phyloP scores from a whole-genome alignment of 129 eudicot genomes.

The Flaveria sonorensis region DNA sequence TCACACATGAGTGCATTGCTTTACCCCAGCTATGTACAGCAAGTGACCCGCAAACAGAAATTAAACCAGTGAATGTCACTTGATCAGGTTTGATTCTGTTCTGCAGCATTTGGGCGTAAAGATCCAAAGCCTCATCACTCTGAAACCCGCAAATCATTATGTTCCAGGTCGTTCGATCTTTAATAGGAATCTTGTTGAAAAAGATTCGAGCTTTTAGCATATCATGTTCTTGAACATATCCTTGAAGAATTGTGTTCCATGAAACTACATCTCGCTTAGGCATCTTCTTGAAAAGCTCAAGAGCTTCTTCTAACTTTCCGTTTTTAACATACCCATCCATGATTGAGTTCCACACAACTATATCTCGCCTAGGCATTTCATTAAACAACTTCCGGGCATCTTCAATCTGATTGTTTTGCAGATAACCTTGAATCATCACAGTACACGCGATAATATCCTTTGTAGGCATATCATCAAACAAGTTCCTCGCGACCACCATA shows the following conservation, averaged over 20 bases:
- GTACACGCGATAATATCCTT: constrained; percentile 57
- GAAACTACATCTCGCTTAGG: constrained; percentile 59
- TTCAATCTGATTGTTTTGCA: constrained; percentile 35
- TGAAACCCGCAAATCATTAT: constrained; percentile 61
- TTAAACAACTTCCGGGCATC: constrained; percentile 46
- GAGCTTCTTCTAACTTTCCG: constrained; percentile 43
- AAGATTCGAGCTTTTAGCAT: constrained; percentile 44
- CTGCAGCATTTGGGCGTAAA: constrained; percentile 54
- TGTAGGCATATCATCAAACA: constrained; percentile 49
- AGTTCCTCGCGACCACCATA: constrained; percentile 40
- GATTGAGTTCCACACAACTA: constrained; percentile 75
- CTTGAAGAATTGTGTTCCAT: constrained; percentile 65
- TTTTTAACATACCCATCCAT: constrained; percentile 52
- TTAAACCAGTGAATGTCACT: constrained; percentile 48
- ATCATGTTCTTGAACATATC: constrained; percentile 49
- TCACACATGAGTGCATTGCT: constrained; percentile 48
- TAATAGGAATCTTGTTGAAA: constrained; percentile 45
- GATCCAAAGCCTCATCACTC: constrained; percentile 48
- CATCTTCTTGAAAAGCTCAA: constrained; percentile 55
- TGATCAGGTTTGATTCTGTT: constrained; percentile 58
- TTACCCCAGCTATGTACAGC: constrained; percentile 59
- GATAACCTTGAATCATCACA: constrained; percentile 48
- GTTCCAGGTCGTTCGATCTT: constrained; percentile 70
- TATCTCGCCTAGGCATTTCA: constrained; percentile 49
- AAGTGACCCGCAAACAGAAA: constrained; percentile 55